phyloP scores from a whole-genome alignment of 768 basidiomycete species.

The Kwoniella bestiolae region DNA sequence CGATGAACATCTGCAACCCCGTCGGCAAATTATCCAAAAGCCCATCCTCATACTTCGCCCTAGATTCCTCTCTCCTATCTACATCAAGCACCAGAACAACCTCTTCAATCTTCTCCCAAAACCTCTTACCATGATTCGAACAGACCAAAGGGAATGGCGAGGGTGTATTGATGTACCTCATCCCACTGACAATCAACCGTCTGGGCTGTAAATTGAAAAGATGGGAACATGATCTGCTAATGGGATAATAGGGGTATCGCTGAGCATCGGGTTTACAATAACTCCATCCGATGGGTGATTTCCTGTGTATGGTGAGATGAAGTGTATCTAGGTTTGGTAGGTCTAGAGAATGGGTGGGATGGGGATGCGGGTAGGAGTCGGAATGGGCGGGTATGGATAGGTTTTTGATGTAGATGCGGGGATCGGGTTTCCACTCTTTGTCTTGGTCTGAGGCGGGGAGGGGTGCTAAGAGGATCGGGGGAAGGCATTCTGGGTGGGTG shows the following conservation, averaged over 20 bases:
- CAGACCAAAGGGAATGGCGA: background rate
- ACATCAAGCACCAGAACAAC: background rate
- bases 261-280: background rate
- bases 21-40: background rate
- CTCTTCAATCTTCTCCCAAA: background rate
- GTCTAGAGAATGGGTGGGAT: background rate
- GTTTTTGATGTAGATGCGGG: background rate
- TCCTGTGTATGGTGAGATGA: background rate
- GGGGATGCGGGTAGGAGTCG: too few species aligned
- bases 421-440: too few species aligned
- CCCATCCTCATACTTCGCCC: background rate
- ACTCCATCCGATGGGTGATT: constrained; percentile 3
- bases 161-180: background rate
- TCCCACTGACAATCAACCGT: constrained; percentile 1
- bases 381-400: background rate
- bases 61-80: background rate
- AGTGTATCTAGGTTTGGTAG: constrained; percentile 5
- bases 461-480: too few species aligned
- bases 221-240: background rate
- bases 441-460: too few species aligned
- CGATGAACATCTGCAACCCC: background rate
- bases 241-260: constrained; percentile 4
- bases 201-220: background rate
- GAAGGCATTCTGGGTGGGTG: too few species aligned
- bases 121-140: background rate